A percentile compares a stretch with the other conserved stretches of the same genome.
These are phyloP conservation scores for Colletotrichum tropicicola DNA, from an alignment of 2,329 filamentous ascomycete genomes.

Conservation along the genomic window DNA sequence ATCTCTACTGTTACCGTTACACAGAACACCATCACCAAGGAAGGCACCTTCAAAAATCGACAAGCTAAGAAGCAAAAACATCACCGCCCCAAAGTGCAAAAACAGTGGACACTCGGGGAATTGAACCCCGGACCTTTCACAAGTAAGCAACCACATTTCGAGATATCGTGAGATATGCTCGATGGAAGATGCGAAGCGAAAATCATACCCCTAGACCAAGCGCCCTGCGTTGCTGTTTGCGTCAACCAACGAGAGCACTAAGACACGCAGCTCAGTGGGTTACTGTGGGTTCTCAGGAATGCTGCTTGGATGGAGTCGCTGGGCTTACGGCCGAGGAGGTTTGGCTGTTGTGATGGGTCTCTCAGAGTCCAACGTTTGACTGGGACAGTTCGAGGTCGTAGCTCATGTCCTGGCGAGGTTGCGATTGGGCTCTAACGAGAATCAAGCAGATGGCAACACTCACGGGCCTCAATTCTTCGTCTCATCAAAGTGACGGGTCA, in stretches of 20 bases:
- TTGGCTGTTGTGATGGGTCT: too few species aligned
- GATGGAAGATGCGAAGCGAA: conserved; percentile 1
- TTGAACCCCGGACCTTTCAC: conserved; percentile 12
- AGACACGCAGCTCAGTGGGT: neutral
- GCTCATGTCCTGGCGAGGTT: too few species aligned
- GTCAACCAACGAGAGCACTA: neutral
- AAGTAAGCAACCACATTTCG: too few species aligned
- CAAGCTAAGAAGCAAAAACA: neutral
- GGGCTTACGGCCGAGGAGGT: too few species aligned
- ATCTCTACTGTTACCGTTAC: too few species aligned
- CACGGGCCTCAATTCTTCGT: too few species aligned
- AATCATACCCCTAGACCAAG: conserved; percentile 9
- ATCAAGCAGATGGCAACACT: too few species aligned
- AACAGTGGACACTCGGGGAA: neutral
- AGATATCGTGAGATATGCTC: too few species aligned
- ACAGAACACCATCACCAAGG: neutral
- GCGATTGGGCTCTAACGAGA: too few species aligned
- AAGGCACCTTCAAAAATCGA: neutral
- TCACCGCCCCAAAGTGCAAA: neutral
- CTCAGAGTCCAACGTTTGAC: too few species aligned
- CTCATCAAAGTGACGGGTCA: too few species aligned
- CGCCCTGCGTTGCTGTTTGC: neutral
- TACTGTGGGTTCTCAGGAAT: neutral
- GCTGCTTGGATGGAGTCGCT: neutral
- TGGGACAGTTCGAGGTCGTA: too few species aligned